Conservation (phyloP, 2,329 filamentous ascomycete genomes). For the Xylariaceae sp. region DNA sequence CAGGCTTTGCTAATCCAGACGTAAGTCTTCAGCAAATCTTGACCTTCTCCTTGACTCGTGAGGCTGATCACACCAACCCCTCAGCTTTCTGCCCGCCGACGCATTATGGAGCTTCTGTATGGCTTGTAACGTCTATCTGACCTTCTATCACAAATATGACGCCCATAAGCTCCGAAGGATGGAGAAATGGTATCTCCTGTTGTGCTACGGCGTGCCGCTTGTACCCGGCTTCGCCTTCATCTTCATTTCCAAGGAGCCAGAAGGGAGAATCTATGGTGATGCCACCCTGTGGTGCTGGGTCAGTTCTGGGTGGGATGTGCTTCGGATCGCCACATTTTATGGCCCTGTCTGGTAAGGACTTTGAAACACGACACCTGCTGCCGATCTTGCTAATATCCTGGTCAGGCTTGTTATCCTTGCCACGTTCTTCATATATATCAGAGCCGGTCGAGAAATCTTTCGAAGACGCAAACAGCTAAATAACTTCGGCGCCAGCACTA, state of each 20-base stretch:
- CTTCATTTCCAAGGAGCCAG: conserved; percentile 52
- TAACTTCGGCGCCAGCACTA: conserved; percentile 44
- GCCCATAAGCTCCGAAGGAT: conserved; percentile 59
- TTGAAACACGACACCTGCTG: neutral
- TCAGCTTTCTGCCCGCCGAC: conserved; percentile 76
- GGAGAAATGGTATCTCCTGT: conserved; percentile 65
- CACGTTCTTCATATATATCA: conserved; percentile 63
- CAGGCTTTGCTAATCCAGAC: conserved; percentile 80
- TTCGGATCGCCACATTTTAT: conserved; percentile 73
- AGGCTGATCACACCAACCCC: neutral
- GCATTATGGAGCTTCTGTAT: conserved; percentile 75
- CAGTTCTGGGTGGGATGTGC: conserved; percentile 59
- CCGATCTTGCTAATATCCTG: conserved; percentile 9
- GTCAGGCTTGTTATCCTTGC: conserved; percentile 55
- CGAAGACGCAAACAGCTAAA: conserved; percentile 60
- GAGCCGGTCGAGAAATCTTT: conserved; percentile 64
- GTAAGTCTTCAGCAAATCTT: conserved; percentile 44
- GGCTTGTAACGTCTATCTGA: conserved; percentile 79
- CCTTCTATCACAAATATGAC: conserved; percentile 72
- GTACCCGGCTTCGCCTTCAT: conserved; percentile 65
- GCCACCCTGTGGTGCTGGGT: conserved; percentile 84
- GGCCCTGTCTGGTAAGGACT: conserved; percentile 61
- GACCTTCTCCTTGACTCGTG: neutral
- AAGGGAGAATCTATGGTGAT: conserved; percentile 65
- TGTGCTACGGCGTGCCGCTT: conserved; percentile 71